Evolutionary conservation across 2,329 filamentous ascomycete genomes (phyloP), one percentile per base, ranked within the genome.

Genomic region (Cordyceps farinosa): DNA sequence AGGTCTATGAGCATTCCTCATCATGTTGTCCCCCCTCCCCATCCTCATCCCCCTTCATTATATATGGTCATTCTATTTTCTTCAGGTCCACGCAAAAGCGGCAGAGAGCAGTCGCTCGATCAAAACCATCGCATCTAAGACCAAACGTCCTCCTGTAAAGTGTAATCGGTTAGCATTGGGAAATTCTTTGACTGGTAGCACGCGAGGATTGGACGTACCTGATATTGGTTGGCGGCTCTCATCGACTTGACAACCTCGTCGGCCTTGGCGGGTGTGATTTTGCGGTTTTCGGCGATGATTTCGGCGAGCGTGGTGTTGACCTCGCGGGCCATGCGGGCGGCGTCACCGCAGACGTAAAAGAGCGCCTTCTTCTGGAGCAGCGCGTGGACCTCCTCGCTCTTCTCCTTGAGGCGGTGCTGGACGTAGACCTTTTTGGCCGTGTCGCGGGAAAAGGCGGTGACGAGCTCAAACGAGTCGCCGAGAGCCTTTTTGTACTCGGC

Each of bases 241-340:
- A 99, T 97, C 70, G 89, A 89, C 86, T 98, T 99, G 65, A 99
- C 92, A 71, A 97, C 88, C 73, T 98, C 94, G 78, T 99, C 95
- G 15, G 87, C 95, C 84, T 97, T 97, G 67, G 89, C 82, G 71
- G 94, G 89, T 1, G 91, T 83, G 64, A 98, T 84, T 57, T 90
- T 90, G 61, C 95, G 86, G 76, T 96, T 85, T 74, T 93, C 87
- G 32, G 92, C 83, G 69, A 99, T 88, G 72, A 98, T 96, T 74
- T 96, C 88, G 32, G 84, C 89, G 50, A 99, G 82, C n/a, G 92
- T 87, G 30, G 88, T 82, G 75, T 96, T 97, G 72, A 97, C 92
- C 75, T 96, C 93, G 64, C 93, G 88, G 53, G 93, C 93, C 93
- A 97, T 97, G 80, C 97, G 93, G 63, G 95, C 91, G 0, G 96